Conservation (phyloP, 1,139 yeast genomes). For the Pichia sp. region DNA sequence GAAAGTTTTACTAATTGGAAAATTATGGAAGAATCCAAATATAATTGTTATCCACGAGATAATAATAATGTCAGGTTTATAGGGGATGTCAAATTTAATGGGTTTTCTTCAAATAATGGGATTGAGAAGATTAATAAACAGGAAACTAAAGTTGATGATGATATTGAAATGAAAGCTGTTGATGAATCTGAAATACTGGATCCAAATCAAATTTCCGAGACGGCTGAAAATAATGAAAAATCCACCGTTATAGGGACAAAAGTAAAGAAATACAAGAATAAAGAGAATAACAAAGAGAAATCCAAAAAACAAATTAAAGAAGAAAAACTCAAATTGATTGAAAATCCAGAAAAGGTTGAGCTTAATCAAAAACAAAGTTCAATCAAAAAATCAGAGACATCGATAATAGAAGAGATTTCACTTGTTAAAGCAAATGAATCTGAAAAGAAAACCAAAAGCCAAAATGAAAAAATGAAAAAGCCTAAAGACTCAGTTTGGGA, state of each 20-base stretch:
- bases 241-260: neutral
- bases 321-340: too few species aligned
- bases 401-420: too few species aligned
- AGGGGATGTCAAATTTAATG: constrained; percentile 32
- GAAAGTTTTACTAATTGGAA: constrained; percentile 52
- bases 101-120: neutral
- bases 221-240: neutral
- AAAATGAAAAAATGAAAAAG: neutral
- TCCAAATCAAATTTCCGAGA: too few species aligned
- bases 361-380: too few species aligned
- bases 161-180: neutral
- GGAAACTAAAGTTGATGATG: neutral
- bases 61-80: constrained; percentile 39
- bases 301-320: too few species aligned
- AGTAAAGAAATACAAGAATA: too few species aligned
- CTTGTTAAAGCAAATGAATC: neutral
- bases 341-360: too few species aligned
- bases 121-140: neutral
- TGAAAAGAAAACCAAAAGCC: neutral
- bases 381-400: too few species aligned
- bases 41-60: constrained; percentile 25
- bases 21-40: constrained; percentile 33
- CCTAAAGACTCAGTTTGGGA: neutral
- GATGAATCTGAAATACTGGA: neutral
- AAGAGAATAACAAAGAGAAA: too few species aligned